These are phyloP conservation scores for Fusarium buxicola DNA, from an alignment of 2,329 filamentous ascomycete species.

Conservation along the genomic window DNA sequence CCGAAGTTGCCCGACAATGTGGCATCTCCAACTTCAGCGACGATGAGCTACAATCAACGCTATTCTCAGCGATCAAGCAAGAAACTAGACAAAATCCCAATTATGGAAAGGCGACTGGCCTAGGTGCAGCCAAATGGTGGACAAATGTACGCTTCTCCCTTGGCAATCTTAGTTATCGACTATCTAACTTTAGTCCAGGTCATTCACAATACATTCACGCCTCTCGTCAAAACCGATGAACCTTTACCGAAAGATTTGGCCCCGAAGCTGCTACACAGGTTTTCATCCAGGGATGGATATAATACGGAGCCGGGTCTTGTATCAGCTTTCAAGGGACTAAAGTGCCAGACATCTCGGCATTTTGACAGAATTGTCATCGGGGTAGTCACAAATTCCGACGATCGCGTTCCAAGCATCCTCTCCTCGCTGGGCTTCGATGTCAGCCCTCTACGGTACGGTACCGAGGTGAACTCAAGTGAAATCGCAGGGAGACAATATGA, in stretches of 20 bases:
- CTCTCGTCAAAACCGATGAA: constrained; percentile 8
- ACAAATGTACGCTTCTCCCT: constrained; percentile 24
- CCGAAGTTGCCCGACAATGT: constrained; percentile 34
- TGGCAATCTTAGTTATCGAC: fast-evolving
- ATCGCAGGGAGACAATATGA: not conserved
- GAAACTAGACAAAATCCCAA: constrained; percentile 34
- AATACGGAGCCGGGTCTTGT: constrained; percentile 14
- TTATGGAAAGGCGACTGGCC: constrained; percentile 31
- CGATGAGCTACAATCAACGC: constrained; percentile 27
- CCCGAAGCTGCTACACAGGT: constrained; percentile 24
- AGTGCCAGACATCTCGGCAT: not conserved
- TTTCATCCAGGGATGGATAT: constrained; percentile 31
- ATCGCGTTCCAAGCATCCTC: constrained; percentile 37
- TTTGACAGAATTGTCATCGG: constrained; percentile 32
- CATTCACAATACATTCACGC: constrained; percentile 34
- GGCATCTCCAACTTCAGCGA: constrained; percentile 28
- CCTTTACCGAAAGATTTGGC: constrained; percentile 26
- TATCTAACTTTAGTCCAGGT: constrained; percentile 20
- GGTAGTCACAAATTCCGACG: constrained; percentile 38
- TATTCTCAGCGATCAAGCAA: constrained; percentile 26
- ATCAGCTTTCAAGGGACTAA: constrained; percentile 10
- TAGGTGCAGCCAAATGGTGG: constrained; percentile 40
- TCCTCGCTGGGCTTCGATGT: constrained; percentile 27
- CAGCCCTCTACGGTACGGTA: constrained; percentile 30
- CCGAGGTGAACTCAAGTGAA: fast-evolving